phyloP scores from a whole-genome alignment of 176 grass and related monocot genomes.

The Triticum turgidum region DNA sequence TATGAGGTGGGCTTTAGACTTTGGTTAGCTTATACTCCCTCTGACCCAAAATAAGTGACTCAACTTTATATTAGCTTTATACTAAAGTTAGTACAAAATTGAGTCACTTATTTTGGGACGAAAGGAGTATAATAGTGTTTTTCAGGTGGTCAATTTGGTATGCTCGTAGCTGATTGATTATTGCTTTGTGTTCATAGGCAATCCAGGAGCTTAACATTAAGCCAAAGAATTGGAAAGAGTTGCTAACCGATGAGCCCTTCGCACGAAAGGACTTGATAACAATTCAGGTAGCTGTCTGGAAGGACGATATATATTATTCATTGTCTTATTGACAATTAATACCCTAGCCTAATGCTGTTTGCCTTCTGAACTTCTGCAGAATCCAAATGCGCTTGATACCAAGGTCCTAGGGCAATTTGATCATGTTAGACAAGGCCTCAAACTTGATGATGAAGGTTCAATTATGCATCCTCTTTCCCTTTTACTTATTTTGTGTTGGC shows the following conservation, averaged over 20 bases:
- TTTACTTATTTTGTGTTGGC: neutral
- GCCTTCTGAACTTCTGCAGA: slow-evolving; percentile 47
- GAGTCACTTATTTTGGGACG: too few relatives aligned
- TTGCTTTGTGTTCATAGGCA: slow-evolving; percentile 49
- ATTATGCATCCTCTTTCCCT: slow-evolving; percentile 14
- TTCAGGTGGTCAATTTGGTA: slow-evolving; percentile 3
- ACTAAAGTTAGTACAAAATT: too few relatives aligned
- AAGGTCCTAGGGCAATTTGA: slow-evolving; percentile 88
- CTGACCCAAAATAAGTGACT: too few relatives aligned
- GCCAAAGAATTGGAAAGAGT: slow-evolving; percentile 93
- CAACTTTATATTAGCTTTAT: too few relatives aligned
- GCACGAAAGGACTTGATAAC: slow-evolving; percentile 88
- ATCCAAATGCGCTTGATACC: slow-evolving; percentile 84
- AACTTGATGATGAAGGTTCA: slow-evolving; percentile 94
- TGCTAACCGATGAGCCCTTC: slow-evolving; percentile 93
- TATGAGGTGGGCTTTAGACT: slow-evolving; percentile 58
- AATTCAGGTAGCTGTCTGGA: slow-evolving; percentile 73
- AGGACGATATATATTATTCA: neutral
- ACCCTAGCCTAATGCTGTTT: slow-evolving; percentile 12
- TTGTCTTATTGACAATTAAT: slow-evolving; percentile 15
- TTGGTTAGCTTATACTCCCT: neutral
- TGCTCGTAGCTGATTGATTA: slow-evolving; percentile 13
- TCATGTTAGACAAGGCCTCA: slow-evolving; percentile 91
- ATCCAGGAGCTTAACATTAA: slow-evolving; percentile 96
- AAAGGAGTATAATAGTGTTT: too few relatives aligned